Evolutionary conservation across 208 protist species (phyloP).

Genomic region (Trypanosoma boissoni): DNA sequence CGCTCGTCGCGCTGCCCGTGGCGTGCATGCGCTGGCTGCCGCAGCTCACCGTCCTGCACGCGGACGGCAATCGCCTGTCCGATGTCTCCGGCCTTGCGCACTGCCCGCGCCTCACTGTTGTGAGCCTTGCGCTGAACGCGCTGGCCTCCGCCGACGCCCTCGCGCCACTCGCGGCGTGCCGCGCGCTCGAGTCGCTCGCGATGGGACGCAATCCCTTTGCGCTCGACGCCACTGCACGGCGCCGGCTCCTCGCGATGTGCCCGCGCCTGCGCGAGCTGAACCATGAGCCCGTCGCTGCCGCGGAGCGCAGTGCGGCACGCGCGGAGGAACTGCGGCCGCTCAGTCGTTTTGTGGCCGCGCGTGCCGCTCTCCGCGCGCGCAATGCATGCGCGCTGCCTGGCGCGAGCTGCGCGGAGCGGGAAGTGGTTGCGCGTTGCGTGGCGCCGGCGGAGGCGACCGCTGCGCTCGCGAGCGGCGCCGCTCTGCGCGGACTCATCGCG

Average conservation of each 20-base stretch:
- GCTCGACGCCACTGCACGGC: background rate
- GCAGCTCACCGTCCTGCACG: slow-evolving; percentile 64
- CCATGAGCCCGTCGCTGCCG: slow-evolving; percentile 17
- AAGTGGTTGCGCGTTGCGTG: too few species aligned
- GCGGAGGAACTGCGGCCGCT: too few species aligned
- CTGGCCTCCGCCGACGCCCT: slow-evolving; percentile 33
- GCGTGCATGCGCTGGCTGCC: slow-evolving; percentile 56
- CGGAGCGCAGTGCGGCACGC: too few species aligned
- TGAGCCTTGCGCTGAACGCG: slow-evolving; percentile 68
- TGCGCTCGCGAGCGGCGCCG: too few species aligned
- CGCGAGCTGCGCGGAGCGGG: too few species aligned
- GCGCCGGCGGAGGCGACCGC: too few species aligned
- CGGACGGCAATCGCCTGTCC: slow-evolving; percentile 64
- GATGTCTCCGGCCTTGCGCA: slow-evolving; percentile 50
- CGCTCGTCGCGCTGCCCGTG: slow-evolving; percentile 31
- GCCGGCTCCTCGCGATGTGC: slow-evolving; percentile 22
- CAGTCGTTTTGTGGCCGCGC: too few species aligned
- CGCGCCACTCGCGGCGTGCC: slow-evolving; percentile 43
- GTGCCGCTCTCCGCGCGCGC: too few species aligned
- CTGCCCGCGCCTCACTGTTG: slow-evolving; percentile 50
- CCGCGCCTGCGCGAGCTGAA: slow-evolving; percentile 32
- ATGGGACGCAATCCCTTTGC: slow-evolving; percentile 65
- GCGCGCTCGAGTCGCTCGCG: slow-evolving; percentile 36
- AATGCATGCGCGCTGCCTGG: too few species aligned
- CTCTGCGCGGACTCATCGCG: too few species aligned